Base-by-base conservation (phyloP, 192 early-diverging fungal genomes). In the Rhizoclosmatium sp. region DNA sequence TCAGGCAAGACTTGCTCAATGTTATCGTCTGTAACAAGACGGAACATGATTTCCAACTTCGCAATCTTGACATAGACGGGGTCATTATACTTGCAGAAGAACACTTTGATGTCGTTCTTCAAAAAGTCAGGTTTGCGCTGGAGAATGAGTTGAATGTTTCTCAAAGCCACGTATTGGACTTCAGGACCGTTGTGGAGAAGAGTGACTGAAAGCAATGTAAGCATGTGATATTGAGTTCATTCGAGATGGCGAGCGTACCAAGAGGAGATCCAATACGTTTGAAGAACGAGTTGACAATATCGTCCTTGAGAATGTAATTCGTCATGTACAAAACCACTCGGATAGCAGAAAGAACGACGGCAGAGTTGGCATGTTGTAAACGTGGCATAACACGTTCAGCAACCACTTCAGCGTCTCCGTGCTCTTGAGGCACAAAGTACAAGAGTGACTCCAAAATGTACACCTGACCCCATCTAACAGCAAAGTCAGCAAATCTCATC, bases 11-110 rank as follows among this genome's bases (percentile, higher is more conserved):
- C 89, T 71, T 96, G 95, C 68, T 98, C 96, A 16, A 96, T 87
- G 77, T 97, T 98, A 71, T 89, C 86, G 68, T 94, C 94, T 31
- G 91, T 92, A 76, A 92, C 93, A 31, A 99, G 89, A 59, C 92
- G 93, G 78, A 98, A 93, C 82, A 99, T 93, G 54, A 99, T 93
- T 65, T 96, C 94, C 46, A 99, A 87, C 78, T 99, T 99, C 71
- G 98, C 97, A 47, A 93, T 86, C 83, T 99, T 99, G 77, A 99
- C 96, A 75, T 98, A 99, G 31, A 93, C 93, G 41, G 97, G 96
- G 85, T 99, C 97, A 84, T 99, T 98, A 88, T 96, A 99, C 82
- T 96, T 97, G 85, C 94, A 96, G 82, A 97, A 99, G 83, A 99
- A 99, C 23, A 98, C 97, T 44, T 96, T 89, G 61, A 97, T 96